Conservation (phyloP, 768 basidiomycete genomes). For the Coprinopsis marcescibilis region DNA sequence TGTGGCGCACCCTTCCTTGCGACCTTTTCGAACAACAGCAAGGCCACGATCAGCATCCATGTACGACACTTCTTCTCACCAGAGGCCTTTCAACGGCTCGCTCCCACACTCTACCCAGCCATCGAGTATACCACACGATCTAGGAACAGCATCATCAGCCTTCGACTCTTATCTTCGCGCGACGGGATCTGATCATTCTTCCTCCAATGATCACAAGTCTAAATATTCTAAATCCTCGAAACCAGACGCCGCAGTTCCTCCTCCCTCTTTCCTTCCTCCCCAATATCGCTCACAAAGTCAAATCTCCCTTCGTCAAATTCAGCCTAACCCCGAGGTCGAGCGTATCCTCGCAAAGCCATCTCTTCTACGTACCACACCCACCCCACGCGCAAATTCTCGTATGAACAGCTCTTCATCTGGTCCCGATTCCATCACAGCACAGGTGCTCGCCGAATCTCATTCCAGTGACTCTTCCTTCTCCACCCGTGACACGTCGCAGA, state of each 20-base stretch:
- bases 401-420: background rate
- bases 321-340: background rate
- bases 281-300: background rate
- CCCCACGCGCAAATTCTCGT: background rate
- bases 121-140: background rate
- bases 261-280: background rate
- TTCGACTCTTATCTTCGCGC: background rate
- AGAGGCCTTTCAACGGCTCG: background rate
- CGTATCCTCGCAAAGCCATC: conserved; percentile 1
- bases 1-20: background rate
- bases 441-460: background rate
- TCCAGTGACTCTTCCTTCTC: background rate
- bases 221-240: background rate
- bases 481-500: background rate
- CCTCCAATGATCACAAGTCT: background rate
- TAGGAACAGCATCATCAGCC: background rate
- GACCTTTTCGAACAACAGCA: background rate
- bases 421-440: background rate
- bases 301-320: background rate
- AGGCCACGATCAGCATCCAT: background rate
- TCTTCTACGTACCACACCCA: conserved; percentile 1
- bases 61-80: background rate
- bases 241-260: background rate
- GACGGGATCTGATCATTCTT: background rate
- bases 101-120: background rate